phyloP scores from a whole-genome alignment of 73 alveolate genomes.

The Tetrahymena malaccensis region DNA sequence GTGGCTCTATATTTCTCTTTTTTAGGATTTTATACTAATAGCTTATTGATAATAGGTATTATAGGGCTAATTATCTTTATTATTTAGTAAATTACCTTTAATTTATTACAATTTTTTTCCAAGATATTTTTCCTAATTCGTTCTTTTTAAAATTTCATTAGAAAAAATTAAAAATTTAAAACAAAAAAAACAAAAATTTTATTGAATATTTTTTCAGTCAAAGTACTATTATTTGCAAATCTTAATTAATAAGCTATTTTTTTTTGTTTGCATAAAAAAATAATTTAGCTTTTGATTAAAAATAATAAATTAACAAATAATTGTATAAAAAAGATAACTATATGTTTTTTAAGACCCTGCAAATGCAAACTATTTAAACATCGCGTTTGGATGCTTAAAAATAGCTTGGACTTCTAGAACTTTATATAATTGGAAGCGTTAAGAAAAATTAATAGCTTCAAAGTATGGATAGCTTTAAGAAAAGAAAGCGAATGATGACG shows the following conservation, averaged over 20 bases:
- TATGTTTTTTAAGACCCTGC: not conserved
- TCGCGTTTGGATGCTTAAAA: not conserved
- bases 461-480: constrained; percentile 5
- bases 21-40: constrained; percentile 19
- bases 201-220: too few relatives aligned
- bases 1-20: constrained; percentile 69
- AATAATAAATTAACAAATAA: too few relatives aligned
- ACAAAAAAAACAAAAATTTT: too few relatives aligned
- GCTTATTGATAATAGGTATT: constrained; percentile 2
- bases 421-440: constrained; percentile 3
- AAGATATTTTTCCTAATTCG: not conserved
- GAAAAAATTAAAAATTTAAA: too few relatives aligned
- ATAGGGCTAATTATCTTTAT: constrained; percentile 3
- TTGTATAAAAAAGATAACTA: not conserved
- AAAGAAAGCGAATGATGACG: not conserved
- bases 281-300: too few relatives aligned
- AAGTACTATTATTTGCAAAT: too few relatives aligned
- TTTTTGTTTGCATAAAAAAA: too few relatives aligned
- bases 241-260: too few relatives aligned
- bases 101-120: not conserved
- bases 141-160: too few relatives aligned
- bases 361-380: not conserved
- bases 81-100: not conserved
- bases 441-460: constrained; percentile 1
- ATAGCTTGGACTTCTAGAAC: not conserved